These are phyloP conservation scores for Cantharellus cinnabarinus DNA, from an alignment of 768 basidiomycete genomes.

Conservation along the genomic window DNA sequence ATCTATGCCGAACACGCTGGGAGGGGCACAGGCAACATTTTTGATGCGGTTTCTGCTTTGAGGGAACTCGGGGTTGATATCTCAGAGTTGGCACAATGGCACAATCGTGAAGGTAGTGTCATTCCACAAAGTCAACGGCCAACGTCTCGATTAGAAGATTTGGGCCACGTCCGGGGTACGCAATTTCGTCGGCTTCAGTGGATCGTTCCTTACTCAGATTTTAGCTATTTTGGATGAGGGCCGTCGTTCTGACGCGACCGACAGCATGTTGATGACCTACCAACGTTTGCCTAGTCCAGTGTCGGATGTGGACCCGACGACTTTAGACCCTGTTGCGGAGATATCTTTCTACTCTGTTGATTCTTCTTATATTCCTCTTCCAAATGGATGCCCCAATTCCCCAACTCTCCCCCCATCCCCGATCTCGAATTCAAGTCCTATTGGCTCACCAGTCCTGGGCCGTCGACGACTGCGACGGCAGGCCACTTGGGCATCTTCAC, in stretches of 20 bases:
- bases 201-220: background rate
- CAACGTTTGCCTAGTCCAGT: background rate
- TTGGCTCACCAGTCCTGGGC: constrained; percentile 25
- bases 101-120: constrained; percentile 28
- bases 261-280: constrained; percentile 31
- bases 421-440: constrained; percentile 23
- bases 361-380: background rate
- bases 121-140: background rate
- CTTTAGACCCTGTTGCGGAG: background rate
- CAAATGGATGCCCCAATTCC: constrained; percentile 8
- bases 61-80: constrained; percentile 55
- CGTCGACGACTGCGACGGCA: constrained; percentile 37
- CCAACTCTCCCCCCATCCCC: constrained; percentile 32
- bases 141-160: background rate
- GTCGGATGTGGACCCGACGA: background rate
- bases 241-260: constrained; percentile 9
- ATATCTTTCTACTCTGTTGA: background rate
- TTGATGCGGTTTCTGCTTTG: constrained; percentile 44
- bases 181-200: background rate
- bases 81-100: constrained; percentile 31
- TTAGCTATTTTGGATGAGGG: background rate
- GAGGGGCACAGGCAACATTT: constrained; percentile 25
- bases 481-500: constrained; percentile 28
- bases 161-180: background rate
- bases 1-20: constrained; percentile 60